Evolutionary conservation across 2,329 filamentous ascomycete species (phyloP).

Genomic region (Delphinella strobiligena): DNA sequence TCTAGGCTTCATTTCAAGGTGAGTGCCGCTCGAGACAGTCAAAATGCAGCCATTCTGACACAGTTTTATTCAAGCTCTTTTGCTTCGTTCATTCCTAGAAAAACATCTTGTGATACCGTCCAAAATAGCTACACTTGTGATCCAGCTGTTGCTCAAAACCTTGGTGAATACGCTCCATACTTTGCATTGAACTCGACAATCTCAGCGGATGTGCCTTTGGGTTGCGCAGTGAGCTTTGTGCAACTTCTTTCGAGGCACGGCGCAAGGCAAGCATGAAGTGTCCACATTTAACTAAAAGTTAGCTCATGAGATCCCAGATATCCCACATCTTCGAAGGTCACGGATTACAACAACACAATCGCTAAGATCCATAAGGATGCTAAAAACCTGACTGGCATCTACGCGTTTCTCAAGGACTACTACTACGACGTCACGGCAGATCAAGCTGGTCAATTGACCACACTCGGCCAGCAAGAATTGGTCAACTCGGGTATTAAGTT

Average conservation of each 20-base stretch:
- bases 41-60: too few relatives aligned
- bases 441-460: constrained; percentile 55
- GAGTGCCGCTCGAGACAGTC: too few relatives aligned
- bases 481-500: constrained; percentile 65
- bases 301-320: too few relatives aligned
- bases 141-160: constrained; percentile 50
- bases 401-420: constrained; percentile 60
- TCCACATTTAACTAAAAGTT: too few relatives aligned
- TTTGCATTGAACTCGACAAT: constrained; percentile 62
- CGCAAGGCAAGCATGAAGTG: too few relatives aligned
- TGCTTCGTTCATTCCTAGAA: too few relatives aligned
- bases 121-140: constrained; percentile 49
- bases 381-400: constrained; percentile 47
- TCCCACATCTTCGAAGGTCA: constrained; percentile 58
- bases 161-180: constrained; percentile 84
- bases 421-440: constrained; percentile 59
- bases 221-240: constrained; percentile 68
- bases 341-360: constrained; percentile 51
- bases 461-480: constrained; percentile 58
- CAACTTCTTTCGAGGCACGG: constrained; percentile 77
- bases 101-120: constrained; percentile 8
- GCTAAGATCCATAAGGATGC: constrained; percentile 49
- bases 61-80: too few relatives aligned
- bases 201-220: constrained; percentile 45
- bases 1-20: too few relatives aligned